Base-by-base conservation (phyloP, 257 asterid species). In the Oldenlandia corymbosa region DNA sequence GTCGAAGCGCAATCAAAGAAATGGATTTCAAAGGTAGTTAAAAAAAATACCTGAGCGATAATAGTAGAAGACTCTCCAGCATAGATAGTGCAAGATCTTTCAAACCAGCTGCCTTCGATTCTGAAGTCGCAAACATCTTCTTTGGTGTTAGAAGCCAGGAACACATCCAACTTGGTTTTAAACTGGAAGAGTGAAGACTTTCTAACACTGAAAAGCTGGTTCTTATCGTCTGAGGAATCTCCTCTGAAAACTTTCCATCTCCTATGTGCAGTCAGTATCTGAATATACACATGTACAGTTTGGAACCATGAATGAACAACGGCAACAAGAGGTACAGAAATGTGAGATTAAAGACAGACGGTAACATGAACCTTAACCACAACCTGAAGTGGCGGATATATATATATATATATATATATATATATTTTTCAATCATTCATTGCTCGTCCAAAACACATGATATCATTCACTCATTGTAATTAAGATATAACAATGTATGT, bases 231-330 rank as follows among this genome's bases (percentile, higher is more conserved):
- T n/a, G 71, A 64, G 42, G 68, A 61, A 18, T 75, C 74, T 57
- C 83, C 83, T 43, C 76, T 61, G 39, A 75, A 79, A 3, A 58
- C 83, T 70, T 69, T 73, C 97, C 95, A 91, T 75, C 92, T 81
- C 53, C 86, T 71, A 71, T 86, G 98, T 7, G 80, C 88, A 60
- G 80, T 60, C 32, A 85, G 31, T 71, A 82, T 47, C 97, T 92
- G 82, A 68, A 28, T 58, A 47, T 49, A 54, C 30, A 58, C 12
- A 53, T 45, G n/a, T n/a, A n/a, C n/a, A n/a, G n/a, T n/a, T n/a
- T n/a, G n/a, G n/a, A n/a, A n/a, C n/a, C n/a, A n/a, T n/a, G n/a
- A n/a, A n/a, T n/a, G n/a, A n/a, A n/a, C n/a, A n/a, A n/a, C n/a
- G n/a, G n/a, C n/a, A n/a, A n/a, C n/a, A n/a, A n/a, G n/a, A n/a